Conservation (phyloP, 73 alveolate genomes). For the Strombidium stylifer region DNA sequence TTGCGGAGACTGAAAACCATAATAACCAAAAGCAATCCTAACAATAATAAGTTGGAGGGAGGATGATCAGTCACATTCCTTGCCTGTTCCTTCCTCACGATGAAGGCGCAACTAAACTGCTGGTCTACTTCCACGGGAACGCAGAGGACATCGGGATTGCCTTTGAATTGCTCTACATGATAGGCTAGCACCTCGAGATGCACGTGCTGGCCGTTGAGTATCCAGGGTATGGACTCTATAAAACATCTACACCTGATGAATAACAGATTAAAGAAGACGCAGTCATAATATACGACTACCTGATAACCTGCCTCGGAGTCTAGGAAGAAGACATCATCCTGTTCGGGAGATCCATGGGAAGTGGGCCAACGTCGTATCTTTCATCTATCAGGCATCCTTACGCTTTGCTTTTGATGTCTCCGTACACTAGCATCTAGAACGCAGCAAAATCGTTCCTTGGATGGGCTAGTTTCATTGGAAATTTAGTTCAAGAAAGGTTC, state of each 20-base stretch:
- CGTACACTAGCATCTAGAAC: constrained; percentile 82
- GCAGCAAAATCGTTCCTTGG: constrained; percentile 79
- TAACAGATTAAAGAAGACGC: constrained; percentile 75
- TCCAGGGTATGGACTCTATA: constrained; percentile 93
- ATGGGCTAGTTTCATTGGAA: constrained; percentile 40
- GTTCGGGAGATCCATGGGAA: constrained; percentile 95
- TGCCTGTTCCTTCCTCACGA: constrained; percentile 32
- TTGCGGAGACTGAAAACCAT: too few species aligned
- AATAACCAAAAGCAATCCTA: too few species aligned
- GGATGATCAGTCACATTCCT: constrained; percentile 18
- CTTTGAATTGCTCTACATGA: constrained; percentile 10
- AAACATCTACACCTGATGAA: constrained; percentile 67
- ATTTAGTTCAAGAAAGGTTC: constrained; percentile 57
- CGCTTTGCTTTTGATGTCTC: constrained; percentile 75
- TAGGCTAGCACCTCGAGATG: constrained; percentile 36
- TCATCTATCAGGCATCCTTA: constrained; percentile 70
- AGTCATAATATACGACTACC: constrained; percentile 70
- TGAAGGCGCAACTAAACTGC: constrained; percentile 36
- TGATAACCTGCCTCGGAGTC: constrained; percentile 61
- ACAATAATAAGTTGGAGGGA: too few species aligned
- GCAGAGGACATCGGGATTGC: constrained; percentile 55
- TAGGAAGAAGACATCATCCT: constrained; percentile 73
- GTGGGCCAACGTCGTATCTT: constrained; percentile 90
- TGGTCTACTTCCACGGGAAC: constrained; percentile 55
- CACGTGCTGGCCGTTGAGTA: constrained; percentile 88